Evolutionary conservation across 495 filamentous ascomycete genomes (phyloP).

Genomic region (Chaetomium tenue): DNA sequence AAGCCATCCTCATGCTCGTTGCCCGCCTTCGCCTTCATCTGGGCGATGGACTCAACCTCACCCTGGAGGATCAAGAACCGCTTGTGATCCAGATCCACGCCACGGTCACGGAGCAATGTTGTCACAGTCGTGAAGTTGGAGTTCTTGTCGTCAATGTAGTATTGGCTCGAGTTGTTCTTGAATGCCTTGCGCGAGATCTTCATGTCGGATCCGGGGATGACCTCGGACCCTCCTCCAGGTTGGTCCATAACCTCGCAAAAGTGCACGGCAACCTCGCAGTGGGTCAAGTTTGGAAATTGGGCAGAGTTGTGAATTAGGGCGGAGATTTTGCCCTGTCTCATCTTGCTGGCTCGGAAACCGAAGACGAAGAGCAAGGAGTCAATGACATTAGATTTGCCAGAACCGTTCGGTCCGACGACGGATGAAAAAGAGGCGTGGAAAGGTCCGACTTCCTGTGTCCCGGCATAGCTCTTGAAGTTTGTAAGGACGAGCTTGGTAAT

Average conservation of each 20-base stretch:
- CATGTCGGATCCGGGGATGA: constrained; percentile 77
- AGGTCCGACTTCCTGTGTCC: constrained; percentile 89
- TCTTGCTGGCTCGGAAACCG: constrained; percentile 97
- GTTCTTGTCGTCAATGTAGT: constrained; percentile 86
- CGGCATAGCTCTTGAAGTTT: constrained; percentile 99
- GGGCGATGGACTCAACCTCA: constrained; percentile 96
- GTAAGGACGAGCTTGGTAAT: constrained; percentile 85
- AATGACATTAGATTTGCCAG: constrained; percentile 98
- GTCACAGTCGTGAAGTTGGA: constrained; percentile 92
- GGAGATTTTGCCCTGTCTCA: constrained; percentile 98
- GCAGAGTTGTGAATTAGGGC: constrained; percentile 97
- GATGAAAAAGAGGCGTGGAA: constrained; percentile 99
- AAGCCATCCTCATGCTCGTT: constrained; percentile 95
- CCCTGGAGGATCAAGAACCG: constrained; percentile 96
- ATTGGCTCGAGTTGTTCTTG: constrained; percentile 96
- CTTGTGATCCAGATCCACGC: constrained; percentile 96
- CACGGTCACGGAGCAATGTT: constrained; percentile 78
- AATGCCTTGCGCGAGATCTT: constrained; percentile 90
- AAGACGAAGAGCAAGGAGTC: constrained; percentile 97
- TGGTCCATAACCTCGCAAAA: constrained; percentile 93
- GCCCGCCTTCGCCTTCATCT: constrained; percentile 96
- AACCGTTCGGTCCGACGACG: constrained; percentile 95
- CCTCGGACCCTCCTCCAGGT: constrained; percentile 66
- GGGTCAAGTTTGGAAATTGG: constrained; percentile 74
- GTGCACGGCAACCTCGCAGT: constrained; percentile 92